Evolutionary conservation across 2,329 filamentous ascomycete species (phyloP).

Genomic region (Tolypocladium guangdongense): DNA sequence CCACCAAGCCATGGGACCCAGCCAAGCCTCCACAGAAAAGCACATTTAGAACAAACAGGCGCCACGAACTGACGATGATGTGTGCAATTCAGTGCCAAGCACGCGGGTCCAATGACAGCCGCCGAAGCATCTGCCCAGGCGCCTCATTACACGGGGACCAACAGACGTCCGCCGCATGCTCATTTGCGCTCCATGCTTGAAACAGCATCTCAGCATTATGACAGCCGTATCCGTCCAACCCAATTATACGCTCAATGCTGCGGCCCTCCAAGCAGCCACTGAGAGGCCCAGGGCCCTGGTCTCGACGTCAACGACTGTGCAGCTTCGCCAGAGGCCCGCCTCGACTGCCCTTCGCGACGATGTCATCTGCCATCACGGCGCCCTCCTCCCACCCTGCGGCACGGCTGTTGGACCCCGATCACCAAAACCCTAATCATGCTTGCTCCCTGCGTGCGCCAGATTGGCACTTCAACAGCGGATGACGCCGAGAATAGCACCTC

Average conservation of each 20-base stretch:
- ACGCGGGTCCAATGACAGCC: background rate
- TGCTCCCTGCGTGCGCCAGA: background rate
- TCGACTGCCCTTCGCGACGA: background rate
- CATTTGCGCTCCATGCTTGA: background rate
- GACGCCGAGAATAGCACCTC: background rate
- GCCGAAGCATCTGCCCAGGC: background rate
- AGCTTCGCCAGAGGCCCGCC: background rate
- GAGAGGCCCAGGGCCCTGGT: too few relatives aligned
- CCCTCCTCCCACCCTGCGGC: background rate
- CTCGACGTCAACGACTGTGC: too few relatives aligned
- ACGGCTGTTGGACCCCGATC: background rate
- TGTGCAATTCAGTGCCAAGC: background rate
- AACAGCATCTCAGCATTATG: background rate
- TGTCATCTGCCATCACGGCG: background rate
- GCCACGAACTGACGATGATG: too few relatives aligned
- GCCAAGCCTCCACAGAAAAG: background rate
- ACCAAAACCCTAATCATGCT: background rate
- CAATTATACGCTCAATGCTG: too few relatives aligned
- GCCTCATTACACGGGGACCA: background rate
- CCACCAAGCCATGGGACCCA: background rate
- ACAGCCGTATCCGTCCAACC: too few relatives aligned
- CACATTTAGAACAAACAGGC: background rate
- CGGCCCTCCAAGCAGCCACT: too few relatives aligned
- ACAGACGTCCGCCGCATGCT: background rate
- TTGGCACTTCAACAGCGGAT: background rate